These are phyloP conservation scores for Echinosophora koreensis DNA, from an alignment of 306 rosid species.

Conservation along the genomic window DNA sequence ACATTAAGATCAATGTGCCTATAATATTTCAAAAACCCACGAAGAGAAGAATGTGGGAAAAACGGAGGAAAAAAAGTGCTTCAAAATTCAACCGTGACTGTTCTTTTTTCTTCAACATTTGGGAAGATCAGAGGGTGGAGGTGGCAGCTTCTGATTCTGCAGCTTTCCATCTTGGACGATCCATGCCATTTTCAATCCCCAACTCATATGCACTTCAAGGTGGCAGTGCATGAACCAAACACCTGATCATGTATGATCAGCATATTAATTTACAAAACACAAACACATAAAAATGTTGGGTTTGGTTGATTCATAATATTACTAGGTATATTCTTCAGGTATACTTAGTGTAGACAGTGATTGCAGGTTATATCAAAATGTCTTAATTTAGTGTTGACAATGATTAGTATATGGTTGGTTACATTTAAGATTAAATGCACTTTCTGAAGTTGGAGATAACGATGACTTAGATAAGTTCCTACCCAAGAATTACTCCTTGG, in stretches of 20 bases:
- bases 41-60: background rate
- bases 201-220: slow-evolving; percentile 65
- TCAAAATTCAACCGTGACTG: background rate
- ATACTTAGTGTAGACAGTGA: too few species aligned
- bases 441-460: background rate
- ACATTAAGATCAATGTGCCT: background rate
- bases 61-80: background rate
- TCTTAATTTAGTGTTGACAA: too few species aligned
- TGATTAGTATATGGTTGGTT: too few species aligned
- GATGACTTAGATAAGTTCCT: too few species aligned
- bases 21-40: background rate
- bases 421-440: too few species aligned
- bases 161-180: slow-evolving; percentile 55
- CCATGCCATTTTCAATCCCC: slow-evolving; percentile 74
- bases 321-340: too few species aligned
- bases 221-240: slow-evolving; percentile 73
- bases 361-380: too few species aligned
- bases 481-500: too few species aligned
- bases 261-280: background rate
- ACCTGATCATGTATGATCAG: slow-evolving; percentile 36
- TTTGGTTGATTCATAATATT: background rate
- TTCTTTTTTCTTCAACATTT: slow-evolving; percentile 51
- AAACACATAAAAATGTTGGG: background rate
- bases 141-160: slow-evolving; percentile 58
- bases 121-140: slow-evolving; percentile 65